Evolutionary conservation across 2,329 filamentous ascomycete species (phyloP).

Genomic region (Stagonosporopsis chrysanthemi): DNA sequence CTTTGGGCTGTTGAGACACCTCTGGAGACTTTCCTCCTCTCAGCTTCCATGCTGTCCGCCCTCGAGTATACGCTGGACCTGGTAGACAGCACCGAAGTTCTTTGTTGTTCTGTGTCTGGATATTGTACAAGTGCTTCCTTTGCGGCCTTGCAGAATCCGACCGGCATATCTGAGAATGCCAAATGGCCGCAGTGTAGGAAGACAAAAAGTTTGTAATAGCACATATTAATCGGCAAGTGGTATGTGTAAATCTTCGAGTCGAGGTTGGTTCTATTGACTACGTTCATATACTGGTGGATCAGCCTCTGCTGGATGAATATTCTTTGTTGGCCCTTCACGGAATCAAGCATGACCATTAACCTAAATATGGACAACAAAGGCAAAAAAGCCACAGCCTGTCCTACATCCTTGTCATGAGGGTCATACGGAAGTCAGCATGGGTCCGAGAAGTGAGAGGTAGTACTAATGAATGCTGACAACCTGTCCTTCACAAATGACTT

Average conservation of each 20-base stretch:
- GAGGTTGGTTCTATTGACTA: background rate
- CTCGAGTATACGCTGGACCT: background rate
- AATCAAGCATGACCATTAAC: background rate
- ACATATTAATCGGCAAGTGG: constrained; percentile 41
- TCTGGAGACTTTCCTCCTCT: background rate
- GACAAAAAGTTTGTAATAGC: constrained; percentile 53
- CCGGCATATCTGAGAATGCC: constrained; percentile 41
- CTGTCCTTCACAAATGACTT: background rate
- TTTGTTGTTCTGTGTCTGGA: constrained; percentile 20
- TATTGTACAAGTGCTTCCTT: constrained; percentile 17
- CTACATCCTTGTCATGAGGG: background rate
- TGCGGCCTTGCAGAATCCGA: constrained; percentile 43
- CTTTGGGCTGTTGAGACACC: background rate
- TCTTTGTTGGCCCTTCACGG: constrained; percentile 2
- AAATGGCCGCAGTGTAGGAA: constrained; percentile 55
- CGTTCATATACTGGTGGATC: background rate
- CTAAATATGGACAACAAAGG: constrained; percentile 2
- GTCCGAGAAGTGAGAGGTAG: constrained; percentile 2
- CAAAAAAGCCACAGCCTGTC: background rate
- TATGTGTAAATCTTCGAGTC: background rate
- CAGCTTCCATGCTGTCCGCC: constrained; percentile 4
- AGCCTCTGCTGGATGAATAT: background rate
- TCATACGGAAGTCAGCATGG: constrained; percentile 4
- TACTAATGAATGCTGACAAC: background rate
- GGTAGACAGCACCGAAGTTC: constrained; percentile 1